These are phyloP conservation scores for Colletotrichum magnum DNA, from an alignment of 2,329 filamentous ascomycete genomes.

Conservation along the genomic window DNA sequence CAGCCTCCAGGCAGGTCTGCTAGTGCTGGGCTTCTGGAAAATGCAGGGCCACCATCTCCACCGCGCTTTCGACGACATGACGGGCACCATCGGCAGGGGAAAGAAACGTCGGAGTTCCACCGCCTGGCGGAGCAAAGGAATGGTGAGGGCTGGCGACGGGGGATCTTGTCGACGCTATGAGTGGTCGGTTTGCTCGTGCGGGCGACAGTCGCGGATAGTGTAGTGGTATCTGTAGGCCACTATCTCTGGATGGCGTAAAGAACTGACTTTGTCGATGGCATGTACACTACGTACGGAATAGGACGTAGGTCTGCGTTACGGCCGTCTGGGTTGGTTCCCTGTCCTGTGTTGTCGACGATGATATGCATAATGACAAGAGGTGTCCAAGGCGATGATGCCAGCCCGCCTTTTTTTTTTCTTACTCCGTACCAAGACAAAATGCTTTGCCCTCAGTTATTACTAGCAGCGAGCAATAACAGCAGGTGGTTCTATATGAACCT, in stretches of 20 bases:
- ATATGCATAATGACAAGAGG: conserved; percentile 34
- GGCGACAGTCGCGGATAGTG: conserved; percentile 12
- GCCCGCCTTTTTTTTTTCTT: not conserved
- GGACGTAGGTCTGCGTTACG: too few relatives aligned
- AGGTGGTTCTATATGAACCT: too few relatives aligned
- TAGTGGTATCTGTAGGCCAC: not conserved
- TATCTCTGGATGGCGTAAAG: not conserved
- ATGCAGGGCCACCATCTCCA: conserved; percentile 34
- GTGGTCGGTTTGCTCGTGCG: conserved; percentile 11
- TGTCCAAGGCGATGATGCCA: conserved; percentile 17
- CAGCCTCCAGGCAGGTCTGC: conserved; percentile 1
- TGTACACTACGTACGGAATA: not conserved
- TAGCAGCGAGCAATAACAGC: too few relatives aligned
- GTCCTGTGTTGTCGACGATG: conserved; percentile 28
- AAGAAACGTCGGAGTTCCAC: conserved; percentile 36
- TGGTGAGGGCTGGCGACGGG: conserved; percentile 16
- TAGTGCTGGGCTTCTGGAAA: conserved; percentile 36
- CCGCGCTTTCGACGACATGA: conserved; percentile 13
- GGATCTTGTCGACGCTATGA: conserved; percentile 9
- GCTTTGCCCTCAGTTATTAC: too few relatives aligned
- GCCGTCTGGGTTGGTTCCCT: too few relatives aligned
- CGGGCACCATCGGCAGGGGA: conserved; percentile 31
- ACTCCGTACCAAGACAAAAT: not conserved
- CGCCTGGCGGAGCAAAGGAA: conserved; percentile 26
- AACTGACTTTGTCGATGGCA: conserved; percentile 3